phyloP scores from a whole-genome alignment of 1,284 basidiomycete species.

The Coniferiporia weirii region DNA sequence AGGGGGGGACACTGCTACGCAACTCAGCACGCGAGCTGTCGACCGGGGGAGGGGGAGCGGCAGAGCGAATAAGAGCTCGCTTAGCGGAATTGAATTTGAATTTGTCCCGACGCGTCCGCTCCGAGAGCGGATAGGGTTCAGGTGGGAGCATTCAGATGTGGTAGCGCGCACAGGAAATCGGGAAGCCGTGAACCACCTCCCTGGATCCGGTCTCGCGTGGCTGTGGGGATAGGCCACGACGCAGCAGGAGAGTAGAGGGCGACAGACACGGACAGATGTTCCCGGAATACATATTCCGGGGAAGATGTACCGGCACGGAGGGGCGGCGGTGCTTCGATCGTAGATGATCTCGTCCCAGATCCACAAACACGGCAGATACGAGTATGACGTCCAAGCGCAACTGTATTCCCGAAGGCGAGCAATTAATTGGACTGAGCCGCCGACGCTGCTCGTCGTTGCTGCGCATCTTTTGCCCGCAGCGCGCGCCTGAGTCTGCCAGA shows the following conservation, averaged over 20 bases:
- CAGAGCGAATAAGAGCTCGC: neutral
- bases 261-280: neutral
- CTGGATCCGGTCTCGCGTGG: neutral
- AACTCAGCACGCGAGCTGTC: neutral
- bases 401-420: too few relatives aligned
- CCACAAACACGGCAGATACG: neutral
- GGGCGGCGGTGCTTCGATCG: neutral
- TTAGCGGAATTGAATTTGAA: neutral
- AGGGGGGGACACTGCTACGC: too few relatives aligned
- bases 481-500: too few relatives aligned
- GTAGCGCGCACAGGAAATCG: neutral
- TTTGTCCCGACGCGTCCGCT: neutral
- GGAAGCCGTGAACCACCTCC: neutral
- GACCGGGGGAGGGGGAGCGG: neutral
- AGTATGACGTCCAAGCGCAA: neutral
- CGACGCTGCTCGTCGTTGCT: too few relatives aligned
- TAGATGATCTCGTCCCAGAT: neutral
- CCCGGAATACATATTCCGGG: neutral
- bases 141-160: neutral
- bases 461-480: too few relatives aligned
- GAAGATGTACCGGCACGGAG: neutral
- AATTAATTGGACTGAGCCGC: too few relatives aligned
- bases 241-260: neutral
- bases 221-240: neutral
- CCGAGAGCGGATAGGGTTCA: neutral